A percentile compares a stretch with the other conserved stretches of the same genome.
Conservation (phyloP, 2,329 filamentous ascomycete genomes). For the Xylaria digitata region DNA sequence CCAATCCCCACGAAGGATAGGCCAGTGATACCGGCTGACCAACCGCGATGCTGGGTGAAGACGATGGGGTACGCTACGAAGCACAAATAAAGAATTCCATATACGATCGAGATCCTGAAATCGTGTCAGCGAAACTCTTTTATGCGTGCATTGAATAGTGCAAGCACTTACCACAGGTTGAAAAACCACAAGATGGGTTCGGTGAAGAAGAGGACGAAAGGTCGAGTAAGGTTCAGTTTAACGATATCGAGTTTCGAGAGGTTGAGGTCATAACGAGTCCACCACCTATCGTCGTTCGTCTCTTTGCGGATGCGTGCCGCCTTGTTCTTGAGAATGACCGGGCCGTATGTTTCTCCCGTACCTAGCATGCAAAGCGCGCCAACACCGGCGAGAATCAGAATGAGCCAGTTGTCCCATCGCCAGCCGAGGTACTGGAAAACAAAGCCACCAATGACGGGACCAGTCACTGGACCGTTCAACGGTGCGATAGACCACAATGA, state of each 20-base stretch:
- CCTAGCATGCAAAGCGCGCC: conserved; percentile 69
- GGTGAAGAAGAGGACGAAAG: conserved; percentile 79
- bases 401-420: conserved; percentile 88
- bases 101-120: conserved; percentile 79
- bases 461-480: conserved; percentile 73
- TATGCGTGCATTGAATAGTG: background rate
- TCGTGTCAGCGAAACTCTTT: conserved; percentile 16
- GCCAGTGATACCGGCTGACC: conserved; percentile 78
- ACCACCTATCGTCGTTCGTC: conserved; percentile 77
- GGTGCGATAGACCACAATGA: conserved; percentile 86
- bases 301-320: conserved; percentile 73
- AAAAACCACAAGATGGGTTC: conserved; percentile 85
- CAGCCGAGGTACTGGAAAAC: conserved; percentile 81
- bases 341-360: conserved; percentile 81
- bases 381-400: conserved; percentile 75
- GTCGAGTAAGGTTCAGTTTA: conserved; percentile 79
- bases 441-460: conserved; percentile 84
- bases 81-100: conserved; percentile 88
- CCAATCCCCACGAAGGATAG: conserved; percentile 80
- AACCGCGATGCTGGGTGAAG: conserved; percentile 79
- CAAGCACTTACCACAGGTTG: conserved; percentile 66
- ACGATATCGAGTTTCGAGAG: conserved; percentile 73
- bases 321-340: conserved; percentile 74
- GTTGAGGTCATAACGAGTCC: conserved; percentile 82
- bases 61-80: conserved; percentile 92